phyloP scores from a whole-genome alignment of 352 stramenopile genomes.

The Phytophthora palmivora region DNA sequence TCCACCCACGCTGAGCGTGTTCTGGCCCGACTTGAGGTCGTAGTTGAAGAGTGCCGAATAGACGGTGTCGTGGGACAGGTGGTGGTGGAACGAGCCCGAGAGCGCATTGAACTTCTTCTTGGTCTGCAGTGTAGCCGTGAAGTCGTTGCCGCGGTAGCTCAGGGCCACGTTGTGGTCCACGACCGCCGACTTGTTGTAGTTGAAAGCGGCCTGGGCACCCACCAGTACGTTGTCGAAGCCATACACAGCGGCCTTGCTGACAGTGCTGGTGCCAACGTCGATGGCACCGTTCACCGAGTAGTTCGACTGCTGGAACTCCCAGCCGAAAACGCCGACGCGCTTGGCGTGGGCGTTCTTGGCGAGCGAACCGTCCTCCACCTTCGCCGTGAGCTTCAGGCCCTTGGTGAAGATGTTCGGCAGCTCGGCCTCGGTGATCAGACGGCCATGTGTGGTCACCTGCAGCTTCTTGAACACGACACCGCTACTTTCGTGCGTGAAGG shows the following conservation, averaged over 20 bases:
- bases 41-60: slow-evolving; percentile 91
- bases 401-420: slow-evolving; percentile 82
- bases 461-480: slow-evolving; percentile 89
- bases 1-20: slow-evolving; percentile 83
- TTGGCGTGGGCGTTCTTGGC: slow-evolving; percentile 84
- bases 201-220: slow-evolving; percentile 76
- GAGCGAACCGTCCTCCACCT: slow-evolving; percentile 83
- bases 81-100: slow-evolving; percentile 85
- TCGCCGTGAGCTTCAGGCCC: slow-evolving; percentile 84
- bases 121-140: slow-evolving; percentile 77
- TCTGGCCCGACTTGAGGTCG: slow-evolving; percentile 86
- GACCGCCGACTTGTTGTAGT: slow-evolving; percentile 83
- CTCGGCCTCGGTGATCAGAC: slow-evolving; percentile 79
- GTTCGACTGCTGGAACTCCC: slow-evolving; percentile 75
- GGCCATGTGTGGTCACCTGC: slow-evolving; percentile 85
- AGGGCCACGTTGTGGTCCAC: slow-evolving; percentile 86
- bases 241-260: slow-evolving; percentile 76
- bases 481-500: slow-evolving; percentile 69
- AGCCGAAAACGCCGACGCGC: slow-evolving; percentile 76
- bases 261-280: slow-evolving; percentile 63
- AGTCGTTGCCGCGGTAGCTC: slow-evolving; percentile 82
- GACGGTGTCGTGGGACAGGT: slow-evolving; percentile 81
- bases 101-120: slow-evolving; percentile 91
- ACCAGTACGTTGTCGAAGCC: slow-evolving; percentile 82
- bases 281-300: slow-evolving; percentile 68